phyloP scores from a whole-genome alignment of 1,284 basidiomycete genomes.

The Melampsora americana region DNA sequence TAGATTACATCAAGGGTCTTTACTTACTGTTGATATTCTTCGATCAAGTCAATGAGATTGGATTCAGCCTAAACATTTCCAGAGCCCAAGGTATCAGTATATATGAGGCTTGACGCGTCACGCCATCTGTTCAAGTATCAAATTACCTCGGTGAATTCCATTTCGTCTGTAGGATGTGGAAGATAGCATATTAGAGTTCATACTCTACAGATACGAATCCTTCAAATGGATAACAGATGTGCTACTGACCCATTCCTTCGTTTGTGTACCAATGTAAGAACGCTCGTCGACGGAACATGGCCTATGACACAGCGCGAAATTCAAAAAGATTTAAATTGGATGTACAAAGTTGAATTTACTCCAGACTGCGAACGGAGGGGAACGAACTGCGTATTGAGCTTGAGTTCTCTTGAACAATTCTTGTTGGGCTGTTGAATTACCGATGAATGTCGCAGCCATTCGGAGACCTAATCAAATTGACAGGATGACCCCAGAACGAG shows the following conservation, averaged over 20 bases:
- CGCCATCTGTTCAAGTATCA: slow-evolving; percentile 6
- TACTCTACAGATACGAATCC: background rate
- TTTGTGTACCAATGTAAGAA: slow-evolving; percentile 56
- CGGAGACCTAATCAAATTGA: slow-evolving; percentile 48
- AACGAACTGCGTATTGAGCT: slow-evolving; percentile 39
- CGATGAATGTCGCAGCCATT: slow-evolving; percentile 55
- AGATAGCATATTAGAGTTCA: background rate
- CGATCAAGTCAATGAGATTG: slow-evolving; percentile 50
- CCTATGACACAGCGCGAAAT: slow-evolving; percentile 47
- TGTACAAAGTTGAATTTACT: background rate
- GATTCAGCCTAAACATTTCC: slow-evolving; percentile 24
- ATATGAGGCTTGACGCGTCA: background rate
- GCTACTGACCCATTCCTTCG: slow-evolving; percentile 52
- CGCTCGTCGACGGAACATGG: slow-evolving; percentile 55
- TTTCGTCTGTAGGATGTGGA: slow-evolving; percentile 50
- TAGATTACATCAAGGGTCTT: too few relatives aligned
- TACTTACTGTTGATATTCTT: slow-evolving; percentile 53
- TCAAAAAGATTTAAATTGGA: background rate
- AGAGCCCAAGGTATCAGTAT: slow-evolving; percentile 5
- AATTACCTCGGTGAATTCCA: slow-evolving; percentile 56
- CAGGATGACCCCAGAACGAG: background rate
- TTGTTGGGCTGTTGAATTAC: slow-evolving; percentile 54
- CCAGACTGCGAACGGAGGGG: background rate
- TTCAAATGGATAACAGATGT: background rate
- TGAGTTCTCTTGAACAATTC: slow-evolving; percentile 47